phyloP scores from a whole-genome alignment of 1,284 basidiomycete genomes.

The Sporisorium graminicola region DNA sequence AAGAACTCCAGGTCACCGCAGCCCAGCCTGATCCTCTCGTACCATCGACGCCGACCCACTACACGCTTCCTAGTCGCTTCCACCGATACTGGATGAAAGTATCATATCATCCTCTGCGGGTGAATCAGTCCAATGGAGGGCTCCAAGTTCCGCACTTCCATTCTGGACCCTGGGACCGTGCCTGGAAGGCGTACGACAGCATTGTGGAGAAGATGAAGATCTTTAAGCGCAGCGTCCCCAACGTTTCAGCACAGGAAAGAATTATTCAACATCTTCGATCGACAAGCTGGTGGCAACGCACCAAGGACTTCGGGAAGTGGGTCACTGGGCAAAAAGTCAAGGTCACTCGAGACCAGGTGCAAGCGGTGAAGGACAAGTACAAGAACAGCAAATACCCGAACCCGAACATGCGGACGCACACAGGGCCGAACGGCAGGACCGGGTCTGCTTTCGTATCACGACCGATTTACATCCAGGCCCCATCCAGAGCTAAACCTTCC shows the following conservation, averaged over 20 bases:
- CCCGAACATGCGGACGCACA: background rate
- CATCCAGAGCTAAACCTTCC: background rate
- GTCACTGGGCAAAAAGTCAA: constrained; percentile 10
- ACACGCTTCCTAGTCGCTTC: background rate
- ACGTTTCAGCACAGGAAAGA: background rate
- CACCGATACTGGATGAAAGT: background rate
- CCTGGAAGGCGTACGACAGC: constrained; percentile 6
- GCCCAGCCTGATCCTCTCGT: background rate
- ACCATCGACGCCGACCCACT: background rate
- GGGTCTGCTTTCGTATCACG: background rate
- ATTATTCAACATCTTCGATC: constrained; percentile 23
- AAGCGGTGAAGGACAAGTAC: constrained; percentile 13
- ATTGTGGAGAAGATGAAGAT: background rate
- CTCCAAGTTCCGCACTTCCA: background rate
- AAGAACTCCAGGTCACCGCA: background rate
- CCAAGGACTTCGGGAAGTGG: constrained; percentile 18
- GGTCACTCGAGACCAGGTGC: background rate
- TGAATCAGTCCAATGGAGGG: background rate
- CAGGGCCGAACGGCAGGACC: constrained; percentile 4
- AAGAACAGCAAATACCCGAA: too few species aligned
- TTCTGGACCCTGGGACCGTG: constrained; percentile 26
- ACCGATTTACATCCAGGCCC: background rate
- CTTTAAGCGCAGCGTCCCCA: constrained; percentile 8
- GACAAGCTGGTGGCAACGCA: constrained; percentile 8
- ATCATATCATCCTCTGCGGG: background rate